These are phyloP conservation scores for Starmerella stigmatis DNA, from an alignment of 805 yeast genomes.

Conservation along the genomic window DNA sequence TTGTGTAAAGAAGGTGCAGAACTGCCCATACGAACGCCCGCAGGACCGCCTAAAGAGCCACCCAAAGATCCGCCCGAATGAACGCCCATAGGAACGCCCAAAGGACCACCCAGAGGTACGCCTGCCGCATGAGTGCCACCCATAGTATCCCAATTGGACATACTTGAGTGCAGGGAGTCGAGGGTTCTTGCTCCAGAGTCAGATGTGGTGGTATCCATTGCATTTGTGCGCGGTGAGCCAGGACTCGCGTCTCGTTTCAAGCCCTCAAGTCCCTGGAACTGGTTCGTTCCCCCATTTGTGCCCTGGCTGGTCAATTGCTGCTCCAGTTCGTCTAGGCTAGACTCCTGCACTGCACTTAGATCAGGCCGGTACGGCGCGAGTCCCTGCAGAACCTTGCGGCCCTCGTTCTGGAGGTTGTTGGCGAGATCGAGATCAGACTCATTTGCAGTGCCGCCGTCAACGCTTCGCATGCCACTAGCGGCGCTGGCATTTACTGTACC, in stretches of 20 bases:
- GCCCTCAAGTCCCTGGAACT: not conserved
- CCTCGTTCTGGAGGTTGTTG: constrained; percentile 16
- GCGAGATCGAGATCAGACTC: constrained; percentile 18
- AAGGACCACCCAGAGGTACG: no score
- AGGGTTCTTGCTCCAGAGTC: constrained; percentile 11
- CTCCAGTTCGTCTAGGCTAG: constrained; percentile 21
- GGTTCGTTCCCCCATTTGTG: not conserved
- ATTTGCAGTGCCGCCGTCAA: constrained; percentile 3
- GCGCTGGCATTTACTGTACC: not conserved
- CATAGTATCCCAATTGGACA: constrained; percentile 15
- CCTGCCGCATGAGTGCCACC: constrained; percentile 7
- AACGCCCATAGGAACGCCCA: no score
- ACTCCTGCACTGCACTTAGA: constrained; percentile 16
- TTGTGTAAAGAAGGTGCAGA: not conserved
- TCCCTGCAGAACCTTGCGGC: constrained; percentile 18
- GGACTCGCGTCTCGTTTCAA: not conserved
- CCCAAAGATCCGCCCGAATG: not conserved
- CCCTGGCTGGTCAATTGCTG: constrained; percentile 20
- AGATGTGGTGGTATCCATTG: constrained; percentile 15
- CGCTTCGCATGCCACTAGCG: not conserved
- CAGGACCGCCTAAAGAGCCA: not conserved
- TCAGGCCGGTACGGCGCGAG: constrained; percentile 15
- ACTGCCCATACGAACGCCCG: no score
- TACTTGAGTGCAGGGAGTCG: constrained; percentile 17
- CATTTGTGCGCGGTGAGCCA: not conserved